Percentiles rank a stretch among this genome's conserved stretches.
Evolutionary conservation across 202 grass and related monocot genomes (phyloP).

Genomic region (Musa balbisiana): DNA sequence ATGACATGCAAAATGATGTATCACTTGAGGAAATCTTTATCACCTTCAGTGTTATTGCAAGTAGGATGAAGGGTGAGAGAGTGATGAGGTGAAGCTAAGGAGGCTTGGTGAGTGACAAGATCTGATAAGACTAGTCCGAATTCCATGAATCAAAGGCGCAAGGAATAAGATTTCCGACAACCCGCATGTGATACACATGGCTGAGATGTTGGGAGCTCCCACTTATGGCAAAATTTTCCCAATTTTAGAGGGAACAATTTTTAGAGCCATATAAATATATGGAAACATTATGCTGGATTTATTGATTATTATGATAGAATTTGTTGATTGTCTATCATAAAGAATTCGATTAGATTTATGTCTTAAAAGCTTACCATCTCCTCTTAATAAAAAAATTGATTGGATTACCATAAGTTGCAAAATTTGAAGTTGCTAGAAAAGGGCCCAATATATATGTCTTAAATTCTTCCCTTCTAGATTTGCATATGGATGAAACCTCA

Average conservation of each 20-base stretch:
- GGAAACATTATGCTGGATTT: not conserved
- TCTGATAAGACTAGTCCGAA: not conserved
- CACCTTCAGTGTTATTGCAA: no score
- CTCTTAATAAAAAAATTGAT: no score
- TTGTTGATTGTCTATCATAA: not conserved
- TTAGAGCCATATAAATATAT: not conserved
- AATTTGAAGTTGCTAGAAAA: no score
- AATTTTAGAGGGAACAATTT: not conserved
- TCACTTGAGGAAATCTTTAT: no score
- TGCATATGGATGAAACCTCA: no score
- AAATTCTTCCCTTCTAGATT: no score
- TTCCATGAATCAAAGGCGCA: not conserved
- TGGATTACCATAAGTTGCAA: no score
- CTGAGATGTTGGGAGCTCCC: not conserved
- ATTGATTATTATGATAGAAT: not conserved
- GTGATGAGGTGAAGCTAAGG: not conserved
- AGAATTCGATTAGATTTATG: no score
- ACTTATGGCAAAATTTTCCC: not conserved
- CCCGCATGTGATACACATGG: not conserved
- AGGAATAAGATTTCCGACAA: not conserved
- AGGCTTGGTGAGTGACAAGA: not conserved
- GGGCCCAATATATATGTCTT: no score
- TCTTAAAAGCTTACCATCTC: no score
- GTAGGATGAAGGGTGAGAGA: not conserved
- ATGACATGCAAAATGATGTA: no score